Base-by-base conservation (phyloP, 805 yeast genomes). In the Scheffersomyces coipomensis region DNA sequence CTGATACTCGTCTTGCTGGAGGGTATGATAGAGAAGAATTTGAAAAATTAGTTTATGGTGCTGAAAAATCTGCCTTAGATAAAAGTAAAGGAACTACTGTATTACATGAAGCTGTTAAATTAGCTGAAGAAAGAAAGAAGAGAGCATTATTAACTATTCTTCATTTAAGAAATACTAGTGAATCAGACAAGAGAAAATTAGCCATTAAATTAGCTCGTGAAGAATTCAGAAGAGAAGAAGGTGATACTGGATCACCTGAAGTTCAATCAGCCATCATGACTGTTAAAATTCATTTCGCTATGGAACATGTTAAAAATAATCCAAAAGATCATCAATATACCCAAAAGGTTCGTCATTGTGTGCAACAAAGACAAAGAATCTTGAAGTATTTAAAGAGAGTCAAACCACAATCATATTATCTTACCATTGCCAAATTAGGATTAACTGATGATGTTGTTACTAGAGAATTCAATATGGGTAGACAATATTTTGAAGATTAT, bases 191-290 rank as follows among this genome's bases (percentile, higher is more conserved):
- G 41, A 68, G 74, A 52, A 77, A 78, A 47, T 58, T 78, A 48
- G 85, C 88, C 21, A 68, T 79, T 2, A 64, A 65, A 33, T 60
- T 84, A 33, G 97, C 97, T 1, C 73, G 79, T 36, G 66, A 76
- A 50, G 97, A 91, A 65, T 90, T 91, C 62, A 81, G 79, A 51
- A 75, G 96, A 53, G 73, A 76, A 47, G 88, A 82, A 33, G 96
- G 96, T 38, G 98, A 93, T 60, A 87, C 97, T 1, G 97, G 96
- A 2, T 87, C 96, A 2, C 81, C 95, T 38, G 98, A 91, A 65
- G 97, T 90, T 19, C 97, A 90, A 64, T 97, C 98, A 2, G 98
- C 97, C 2, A 76, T 87, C 19, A 67, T 83, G 67, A 88, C 98
- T 0, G 83, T 88, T 35, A 78, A 79, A 53, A 88, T 93, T 50